A percentile compares a stretch with the other conserved stretches of the same genome.
These are phyloP conservation scores for Boletales sp. DNA, from an alignment of 768 basidiomycete species.

Conservation along the genomic window DNA sequence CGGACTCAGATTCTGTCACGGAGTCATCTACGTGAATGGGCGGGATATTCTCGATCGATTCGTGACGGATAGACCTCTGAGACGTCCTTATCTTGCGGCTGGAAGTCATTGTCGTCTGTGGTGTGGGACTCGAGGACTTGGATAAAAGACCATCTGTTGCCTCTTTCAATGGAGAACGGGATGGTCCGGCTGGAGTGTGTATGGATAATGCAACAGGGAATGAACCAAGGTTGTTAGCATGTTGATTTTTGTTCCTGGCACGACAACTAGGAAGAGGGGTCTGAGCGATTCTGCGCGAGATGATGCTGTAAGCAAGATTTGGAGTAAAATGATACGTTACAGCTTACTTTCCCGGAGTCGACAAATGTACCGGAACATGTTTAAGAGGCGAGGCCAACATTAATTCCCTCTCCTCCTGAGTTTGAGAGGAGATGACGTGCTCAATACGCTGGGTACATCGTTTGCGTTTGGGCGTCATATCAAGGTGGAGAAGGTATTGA, in stretches of 20 bases:
- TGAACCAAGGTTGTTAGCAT: not conserved
- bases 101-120: not conserved
- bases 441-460: slow-evolving; percentile 23
- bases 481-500: slow-evolving; percentile 30
- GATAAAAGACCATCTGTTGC: not conserved
- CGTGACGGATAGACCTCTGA: not conserved
- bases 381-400: slow-evolving; percentile 6
- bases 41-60: slow-evolving; percentile 5
- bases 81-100: slow-evolving; percentile 1
- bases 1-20: slow-evolving; percentile 30
- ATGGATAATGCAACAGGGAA: slow-evolving; percentile 3
- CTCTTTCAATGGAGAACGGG: slow-evolving; percentile 2
- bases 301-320: slow-evolving; percentile 8
- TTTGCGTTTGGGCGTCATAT: slow-evolving; percentile 35
- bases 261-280: not conserved
- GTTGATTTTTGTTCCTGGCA: slow-evolving; percentile 1
- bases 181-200: not conserved
- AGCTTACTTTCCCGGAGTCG: slow-evolving; percentile 15
- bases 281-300: not conserved
- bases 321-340: not conserved
- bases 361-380: not conserved
- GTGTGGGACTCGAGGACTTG: not conserved
- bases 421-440: slow-evolving; percentile 30
- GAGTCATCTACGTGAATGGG: slow-evolving; percentile 22
- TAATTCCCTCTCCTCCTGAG: slow-evolving; percentile 30